Conservation (phyloP, 208 protist genomes). For the Vickermania ingenoplastis region DNA sequence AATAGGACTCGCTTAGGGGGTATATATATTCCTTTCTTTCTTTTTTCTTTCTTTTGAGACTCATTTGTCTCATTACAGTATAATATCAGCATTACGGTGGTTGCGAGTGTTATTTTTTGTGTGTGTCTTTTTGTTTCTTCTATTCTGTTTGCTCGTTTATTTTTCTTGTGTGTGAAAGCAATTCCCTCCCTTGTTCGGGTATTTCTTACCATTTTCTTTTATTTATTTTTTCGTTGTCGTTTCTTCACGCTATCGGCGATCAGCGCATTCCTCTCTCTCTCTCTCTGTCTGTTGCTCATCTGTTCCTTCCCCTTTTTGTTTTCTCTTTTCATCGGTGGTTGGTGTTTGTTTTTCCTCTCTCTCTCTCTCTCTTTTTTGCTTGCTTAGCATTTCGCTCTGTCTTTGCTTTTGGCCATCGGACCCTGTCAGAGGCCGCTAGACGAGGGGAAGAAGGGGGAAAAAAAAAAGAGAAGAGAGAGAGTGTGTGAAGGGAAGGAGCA, state of each 20-base stretch:
- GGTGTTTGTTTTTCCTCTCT: background rate
- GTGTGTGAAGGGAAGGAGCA: background rate
- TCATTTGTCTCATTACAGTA: no score
- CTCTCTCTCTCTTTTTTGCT: background rate
- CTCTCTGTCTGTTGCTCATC: background rate
- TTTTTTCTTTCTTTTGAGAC: no score
- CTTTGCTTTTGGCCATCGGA: background rate
- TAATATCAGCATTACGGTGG: no score
- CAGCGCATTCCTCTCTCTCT: background rate
- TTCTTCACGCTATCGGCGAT: background rate
- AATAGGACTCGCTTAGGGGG: no score
- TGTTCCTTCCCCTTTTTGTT: background rate
- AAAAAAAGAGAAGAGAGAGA: slow-evolving; percentile 1
- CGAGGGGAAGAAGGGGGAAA: background rate
- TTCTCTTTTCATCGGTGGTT: background rate
- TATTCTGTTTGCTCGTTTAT: background rate
- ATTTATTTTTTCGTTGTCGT: background rate
- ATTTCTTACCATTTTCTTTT: no score
- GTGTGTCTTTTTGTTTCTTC: background rate
- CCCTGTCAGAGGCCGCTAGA: background rate
- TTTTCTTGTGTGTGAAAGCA: no score
- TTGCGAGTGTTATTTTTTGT: background rate
- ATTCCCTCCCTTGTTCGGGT: no score
- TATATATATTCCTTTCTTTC: no score
- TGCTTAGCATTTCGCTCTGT: background rate